Conservation (phyloP, 805 yeast genomes). For the Candida argentea region DNA sequence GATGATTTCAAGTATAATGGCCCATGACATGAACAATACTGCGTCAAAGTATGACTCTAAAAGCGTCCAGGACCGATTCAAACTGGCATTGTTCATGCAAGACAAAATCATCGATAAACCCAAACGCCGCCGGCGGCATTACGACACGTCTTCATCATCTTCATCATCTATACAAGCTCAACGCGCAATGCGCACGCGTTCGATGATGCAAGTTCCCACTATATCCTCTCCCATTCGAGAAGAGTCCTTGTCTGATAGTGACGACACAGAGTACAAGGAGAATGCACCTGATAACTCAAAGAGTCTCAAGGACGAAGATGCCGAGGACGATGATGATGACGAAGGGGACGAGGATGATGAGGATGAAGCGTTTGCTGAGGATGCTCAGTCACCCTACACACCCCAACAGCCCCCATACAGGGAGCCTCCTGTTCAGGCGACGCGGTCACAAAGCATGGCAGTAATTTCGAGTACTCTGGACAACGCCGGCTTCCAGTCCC, state of each 20-base stretch:
- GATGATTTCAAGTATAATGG: constrained; percentile 30
- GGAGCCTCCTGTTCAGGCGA: constrained; percentile 5
- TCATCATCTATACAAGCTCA: too few relatives aligned
- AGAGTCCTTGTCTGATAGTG: constrained; percentile 24
- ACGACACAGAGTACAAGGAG: constrained; percentile 28
- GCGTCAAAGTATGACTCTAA: constrained; percentile 30
- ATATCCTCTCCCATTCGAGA: constrained; percentile 35
- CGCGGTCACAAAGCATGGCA: constrained; percentile 5
- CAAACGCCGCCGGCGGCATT: constrained; percentile 13
- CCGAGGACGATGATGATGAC: constrained; percentile 17
- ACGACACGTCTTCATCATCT: constrained; percentile 7
- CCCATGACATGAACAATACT: constrained; percentile 29
- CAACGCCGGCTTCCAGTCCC: constrained; percentile 21
- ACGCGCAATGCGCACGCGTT: constrained; percentile 33
- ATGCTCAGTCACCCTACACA: constrained; percentile 26
- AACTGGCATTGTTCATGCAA: constrained; percentile 35
- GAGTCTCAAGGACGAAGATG: constrained; percentile 15
- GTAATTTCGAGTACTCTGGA: constrained; percentile 7
- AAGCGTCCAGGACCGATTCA: constrained; percentile 33
- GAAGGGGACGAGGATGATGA: constrained; percentile 16
- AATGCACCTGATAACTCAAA: constrained; percentile 6
- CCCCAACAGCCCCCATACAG: constrained; percentile 33
- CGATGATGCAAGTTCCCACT: constrained; percentile 27
- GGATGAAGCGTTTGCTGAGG: constrained; percentile 14
- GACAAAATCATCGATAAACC: constrained; percentile 33